Percentiles rank a stretch among this genome's conserved stretches.
Conservation (phyloP, 2,329 filamentous ascomycete genomes). For the Epichloe elymi region DNA sequence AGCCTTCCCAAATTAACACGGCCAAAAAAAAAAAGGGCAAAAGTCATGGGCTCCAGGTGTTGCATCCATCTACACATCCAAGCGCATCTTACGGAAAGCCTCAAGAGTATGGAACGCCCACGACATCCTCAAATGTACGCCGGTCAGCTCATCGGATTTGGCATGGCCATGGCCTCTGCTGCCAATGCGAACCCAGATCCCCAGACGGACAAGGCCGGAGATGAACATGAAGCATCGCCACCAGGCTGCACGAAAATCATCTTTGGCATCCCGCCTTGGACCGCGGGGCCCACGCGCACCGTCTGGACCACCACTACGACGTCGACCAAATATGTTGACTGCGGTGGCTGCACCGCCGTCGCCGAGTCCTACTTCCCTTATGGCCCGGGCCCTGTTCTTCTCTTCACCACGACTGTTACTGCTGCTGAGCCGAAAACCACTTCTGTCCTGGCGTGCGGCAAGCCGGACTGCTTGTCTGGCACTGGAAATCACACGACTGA, state of each 20-base stretch:
- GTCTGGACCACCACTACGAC: conserved; percentile 16
- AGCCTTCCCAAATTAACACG: too few relatives aligned
- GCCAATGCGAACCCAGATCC: conserved; percentile 4
- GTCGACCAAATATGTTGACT: conserved; percentile 11
- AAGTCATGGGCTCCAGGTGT: too few relatives aligned
- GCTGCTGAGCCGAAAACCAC: conserved; percentile 5
- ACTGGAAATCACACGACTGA: background rate
- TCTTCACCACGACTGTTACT: conserved; percentile 12
- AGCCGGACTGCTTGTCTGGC: background rate
- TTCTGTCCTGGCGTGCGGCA: conserved; percentile 4
- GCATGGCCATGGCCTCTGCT: conserved; percentile 1
- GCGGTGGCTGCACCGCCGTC: conserved; percentile 13
- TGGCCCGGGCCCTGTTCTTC: conserved; percentile 11
- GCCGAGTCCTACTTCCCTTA: background rate
- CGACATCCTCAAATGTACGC: background rate
- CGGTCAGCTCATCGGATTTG: background rate
- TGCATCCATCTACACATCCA: too few relatives aligned
- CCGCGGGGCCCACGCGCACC: conserved; percentile 12
- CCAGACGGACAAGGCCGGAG: background rate
- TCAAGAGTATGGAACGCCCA: too few relatives aligned
- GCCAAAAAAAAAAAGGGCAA: too few relatives aligned
- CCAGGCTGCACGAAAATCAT: conserved; percentile 8
- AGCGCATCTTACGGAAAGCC: too few relatives aligned
- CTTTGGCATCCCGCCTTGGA: conserved; percentile 4
- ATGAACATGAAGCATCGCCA: too few relatives aligned